Conservation (phyloP, 768 basidiomycete species). For the Kwoniella newhampshirensis region DNA sequence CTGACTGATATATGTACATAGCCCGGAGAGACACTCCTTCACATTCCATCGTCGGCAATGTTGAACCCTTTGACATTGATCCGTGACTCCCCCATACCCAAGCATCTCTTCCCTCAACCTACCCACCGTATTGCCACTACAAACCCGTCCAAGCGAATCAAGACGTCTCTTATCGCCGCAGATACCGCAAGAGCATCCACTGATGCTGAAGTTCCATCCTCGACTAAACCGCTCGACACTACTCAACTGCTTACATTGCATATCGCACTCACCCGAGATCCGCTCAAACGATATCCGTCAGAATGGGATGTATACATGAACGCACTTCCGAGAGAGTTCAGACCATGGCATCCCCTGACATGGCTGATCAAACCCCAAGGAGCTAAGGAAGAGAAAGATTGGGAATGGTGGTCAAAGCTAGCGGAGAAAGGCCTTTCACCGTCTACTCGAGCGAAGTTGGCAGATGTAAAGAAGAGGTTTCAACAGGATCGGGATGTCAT, state of each 20-base stretch:
- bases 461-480: slow-evolving; percentile 44
- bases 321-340: slow-evolving; percentile 70
- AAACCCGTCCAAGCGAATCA: background rate
- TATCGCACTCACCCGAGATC: slow-evolving; percentile 65
- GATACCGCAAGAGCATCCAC: background rate
- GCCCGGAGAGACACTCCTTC: slow-evolving; percentile 65
- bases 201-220: background rate
- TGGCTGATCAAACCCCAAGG: slow-evolving; percentile 57
- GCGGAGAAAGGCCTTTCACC: slow-evolving; percentile 20
- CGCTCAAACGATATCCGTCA: slow-evolving; percentile 58
- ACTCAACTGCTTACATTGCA: slow-evolving; percentile 79
- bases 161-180: background rate
- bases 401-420: slow-evolving; percentile 23
- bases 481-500: slow-evolving; percentile 36
- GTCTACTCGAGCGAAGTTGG: slow-evolving; percentile 30
- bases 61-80: slow-evolving; percentile 72
- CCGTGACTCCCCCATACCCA: slow-evolving; percentile 59
- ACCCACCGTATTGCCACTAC: slow-evolving; percentile 4
- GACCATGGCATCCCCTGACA: slow-evolving; percentile 72
- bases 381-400: slow-evolving; percentile 53
- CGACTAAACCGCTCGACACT: slow-evolving; percentile 50
- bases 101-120: slow-evolving; percentile 26
- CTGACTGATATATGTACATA: too few species aligned
- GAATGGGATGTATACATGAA: slow-evolving; percentile 63
- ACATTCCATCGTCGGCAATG: slow-evolving; percentile 67